Evolutionary conservation across 2,329 filamentous ascomycete species (phyloP), one percentile per base, ranked within the genome.

Genomic region (Onygenales sp.): DNA sequence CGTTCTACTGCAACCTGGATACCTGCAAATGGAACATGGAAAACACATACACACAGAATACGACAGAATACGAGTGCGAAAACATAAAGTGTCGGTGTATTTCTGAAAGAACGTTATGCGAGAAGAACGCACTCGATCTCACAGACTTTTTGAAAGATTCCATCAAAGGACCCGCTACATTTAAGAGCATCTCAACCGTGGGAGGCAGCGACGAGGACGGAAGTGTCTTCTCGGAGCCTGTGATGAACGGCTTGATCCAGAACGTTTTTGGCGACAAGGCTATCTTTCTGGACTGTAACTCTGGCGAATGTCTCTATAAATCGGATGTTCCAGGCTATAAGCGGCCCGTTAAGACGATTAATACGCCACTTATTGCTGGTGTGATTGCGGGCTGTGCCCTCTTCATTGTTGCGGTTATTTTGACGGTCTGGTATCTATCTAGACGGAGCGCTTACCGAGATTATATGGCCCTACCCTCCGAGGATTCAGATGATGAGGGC

Each of bases 321-420:
- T 95, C 91, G 5, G 87, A 97, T 63, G 85, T 97, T 6, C 93
- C 93, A 13, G 93, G 94, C 14, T 98, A 95, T 65, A 79, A 86
- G 60, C 81, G 86, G 17, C 90, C 92, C 0, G 80, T 96, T 56
- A 95, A 96, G 74, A 85, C 86, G 66, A 97, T 98, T 72, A 98
- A 98, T 68, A 97, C 92, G 0, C 93, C 92, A 2, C 78, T 98
- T 48, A 98, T 98, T 61, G 92, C 94, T 9, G 86, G 88, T 11
- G 87, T 96, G 46, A 97, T 98, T 63, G 91, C 90, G 27, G 86
- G 82, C 6, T 87, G 84, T 63, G 86, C 87, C 0, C 77, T 98
- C 0, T 95, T 96, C 64, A 77, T 98, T 10, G 89, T 95, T n/a
- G 87, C 83, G 1, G 82, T 92, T 49, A 88, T 96, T 47, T 72